A percentile compares a stretch with the other conserved stretches of the same genome.
These are phyloP conservation scores for Pythium aquatile DNA, from an alignment of 352 stramenopile genomes.

Conservation along the genomic window DNA sequence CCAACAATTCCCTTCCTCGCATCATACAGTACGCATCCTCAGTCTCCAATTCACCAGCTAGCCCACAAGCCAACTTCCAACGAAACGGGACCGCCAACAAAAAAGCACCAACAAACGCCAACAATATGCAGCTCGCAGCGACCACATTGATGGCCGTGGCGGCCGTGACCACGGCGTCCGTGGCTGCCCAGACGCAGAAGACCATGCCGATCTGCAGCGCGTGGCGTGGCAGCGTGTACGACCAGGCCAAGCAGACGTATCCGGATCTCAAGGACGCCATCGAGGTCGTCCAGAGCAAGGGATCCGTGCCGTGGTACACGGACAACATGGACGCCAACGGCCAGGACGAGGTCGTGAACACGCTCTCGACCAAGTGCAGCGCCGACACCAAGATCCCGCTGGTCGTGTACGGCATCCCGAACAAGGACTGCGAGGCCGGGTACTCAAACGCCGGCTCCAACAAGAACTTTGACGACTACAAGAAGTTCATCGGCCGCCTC, in stretches of 20 bases:
- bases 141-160: background rate
- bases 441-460: conserved; percentile 31
- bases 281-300: conserved; percentile 21
- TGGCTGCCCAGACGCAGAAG: conserved; percentile 6
- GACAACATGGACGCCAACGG: conserved; percentile 18
- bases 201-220: conserved; percentile 18
- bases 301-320: conserved; percentile 30
- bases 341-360: conserved; percentile 6
- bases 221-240: conserved; percentile 15
- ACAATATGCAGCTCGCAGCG: background rate
- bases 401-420: conserved; percentile 36
- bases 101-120: background rate
- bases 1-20: background rate
- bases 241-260: conserved; percentile 17
- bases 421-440: conserved; percentile 35
- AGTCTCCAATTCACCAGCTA: background rate
- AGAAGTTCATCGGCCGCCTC: conserved; percentile 26
- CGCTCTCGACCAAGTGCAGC: conserved; percentile 5
- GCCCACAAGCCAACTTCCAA: background rate
- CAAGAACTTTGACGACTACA: conserved; percentile 31
- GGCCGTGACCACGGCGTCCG: background rate
- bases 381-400: conserved; percentile 26
- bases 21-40: background rate
- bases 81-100: background rate
- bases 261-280: conserved; percentile 21